Percentiles rank a stretch among this genome's conserved stretches.
Conservation (phyloP, 768 basidiomycete species). For the Trametes villosa region DNA sequence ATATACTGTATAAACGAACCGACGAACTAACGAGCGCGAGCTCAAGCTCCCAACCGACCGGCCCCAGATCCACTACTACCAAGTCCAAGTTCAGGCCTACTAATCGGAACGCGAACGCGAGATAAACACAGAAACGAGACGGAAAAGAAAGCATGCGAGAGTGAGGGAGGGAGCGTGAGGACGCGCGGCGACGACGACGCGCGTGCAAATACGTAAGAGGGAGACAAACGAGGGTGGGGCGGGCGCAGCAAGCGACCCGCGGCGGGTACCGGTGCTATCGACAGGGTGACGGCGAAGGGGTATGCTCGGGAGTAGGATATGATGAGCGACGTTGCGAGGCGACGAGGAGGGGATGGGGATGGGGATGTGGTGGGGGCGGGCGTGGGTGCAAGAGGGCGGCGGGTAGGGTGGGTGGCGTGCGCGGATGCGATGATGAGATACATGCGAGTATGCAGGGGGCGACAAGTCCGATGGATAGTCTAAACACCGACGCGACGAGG, state of each 20-base stretch:
- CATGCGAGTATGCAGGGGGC: slow-evolving; percentile 2
- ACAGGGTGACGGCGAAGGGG: slow-evolving; percentile 2
- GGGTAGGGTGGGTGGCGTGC: background rate
- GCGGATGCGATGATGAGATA: background rate
- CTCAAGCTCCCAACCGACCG: slow-evolving; percentile 7
- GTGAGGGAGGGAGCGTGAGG: background rate
- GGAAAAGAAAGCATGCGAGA: background rate
- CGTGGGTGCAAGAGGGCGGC: background rate
- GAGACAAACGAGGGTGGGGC: slow-evolving; percentile 11
- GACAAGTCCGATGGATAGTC: slow-evolving; percentile 11
- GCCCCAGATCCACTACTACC: too few relatives aligned
- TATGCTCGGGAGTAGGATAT: slow-evolving; percentile 10
- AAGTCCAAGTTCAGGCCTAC: background rate
- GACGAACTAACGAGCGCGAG: too few relatives aligned
- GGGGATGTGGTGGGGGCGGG: background rate
- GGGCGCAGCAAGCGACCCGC: slow-evolving; percentile 1
- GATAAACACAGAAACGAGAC: background rate
- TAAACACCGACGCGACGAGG: slow-evolving; percentile 17
- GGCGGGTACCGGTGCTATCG: background rate
- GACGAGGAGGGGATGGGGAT: background rate
- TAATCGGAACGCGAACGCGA: background rate
- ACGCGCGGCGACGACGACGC: background rate
- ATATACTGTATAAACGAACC: slow-evolving; percentile 23
- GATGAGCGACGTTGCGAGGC: too few relatives aligned
- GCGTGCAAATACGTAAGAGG: background rate